Evolutionary conservation across 2,329 filamentous ascomycete genomes (phyloP), one percentile per base, ranked within the genome.

Genomic region (Fusarium duplospermum): DNA sequence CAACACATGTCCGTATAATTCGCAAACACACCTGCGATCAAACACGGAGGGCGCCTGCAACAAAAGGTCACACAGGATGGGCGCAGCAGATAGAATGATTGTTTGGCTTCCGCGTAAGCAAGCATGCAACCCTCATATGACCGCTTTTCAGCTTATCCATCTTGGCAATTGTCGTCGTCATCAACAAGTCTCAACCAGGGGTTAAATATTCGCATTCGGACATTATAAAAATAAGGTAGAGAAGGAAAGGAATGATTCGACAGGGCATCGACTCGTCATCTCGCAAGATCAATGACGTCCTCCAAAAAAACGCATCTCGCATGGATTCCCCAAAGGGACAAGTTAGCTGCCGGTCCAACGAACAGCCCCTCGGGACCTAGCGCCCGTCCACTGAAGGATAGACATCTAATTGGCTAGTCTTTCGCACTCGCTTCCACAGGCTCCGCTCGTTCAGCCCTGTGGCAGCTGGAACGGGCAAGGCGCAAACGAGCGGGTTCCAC

Each of bases 191-290:
- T 31, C 31, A 20, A n/a, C n/a, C 6, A 35, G 31, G n/a, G 16
- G 13, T 10, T 4, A 54, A 52, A 62, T 38, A 54, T 31, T 73
- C 57, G 66, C 66, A 72, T 47, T 73, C 57, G 61, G 60, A 62
- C 45, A 36, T 33, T n/a, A 8, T 16, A 4, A 16, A 31, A 57
- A 35, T 27, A 27, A 27, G 13, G 11, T 38, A 36, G 4, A 24
- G 13, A 24, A 4, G 24, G 11, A 31, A 36, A 50, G 31, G 20
- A 50, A 50, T 47, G 20, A 22, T n/a, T 35, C 16, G 52, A 35
- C 7, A 57, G 24, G 42, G 47, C 36, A 74, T 73, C 67, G 59
- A 69, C 57, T 60, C 65, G 64, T 73, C 71, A 73, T 74, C n/a
- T 62, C 14, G 14, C 18, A 16, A 45, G 45, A 8, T 7, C 18